Evolutionary conservation across 768 basidiomycete genomes (phyloP).

Genomic region (Lyophyllum decastes): DNA sequence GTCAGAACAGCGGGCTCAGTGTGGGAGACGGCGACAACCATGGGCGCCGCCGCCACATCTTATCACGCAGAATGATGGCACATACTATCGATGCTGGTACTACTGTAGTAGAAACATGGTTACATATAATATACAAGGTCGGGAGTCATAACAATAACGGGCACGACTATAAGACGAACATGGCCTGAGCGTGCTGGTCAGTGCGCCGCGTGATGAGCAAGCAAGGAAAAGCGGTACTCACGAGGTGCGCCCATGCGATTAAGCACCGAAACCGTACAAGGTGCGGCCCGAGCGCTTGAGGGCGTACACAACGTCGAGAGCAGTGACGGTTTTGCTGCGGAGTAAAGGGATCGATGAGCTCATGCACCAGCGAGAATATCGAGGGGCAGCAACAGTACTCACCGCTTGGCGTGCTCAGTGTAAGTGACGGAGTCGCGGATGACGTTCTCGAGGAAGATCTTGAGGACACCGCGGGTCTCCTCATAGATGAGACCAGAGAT

Average conservation of each 20-base stretch:
- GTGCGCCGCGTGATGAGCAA: not conserved
- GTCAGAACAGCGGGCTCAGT: not conserved
- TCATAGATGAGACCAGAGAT: conserved; percentile 87
- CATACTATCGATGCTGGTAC: not conserved
- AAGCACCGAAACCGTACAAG: conserved; percentile 81
- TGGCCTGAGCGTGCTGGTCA: not conserved
- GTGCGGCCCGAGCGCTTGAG: conserved; percentile 75
- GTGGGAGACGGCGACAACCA: not conserved
- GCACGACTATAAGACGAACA: conserved; percentile 11
- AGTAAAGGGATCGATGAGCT: not conserved
- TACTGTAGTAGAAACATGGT: conserved; percentile 25
- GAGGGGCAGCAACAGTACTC: not conserved
- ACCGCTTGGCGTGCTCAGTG: conserved; percentile 88
- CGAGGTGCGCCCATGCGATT: conserved; percentile 3
- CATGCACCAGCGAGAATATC: not conserved
- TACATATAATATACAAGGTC: conserved; percentile 11
- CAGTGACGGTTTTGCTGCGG: conserved; percentile 69
- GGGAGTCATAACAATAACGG: conserved; percentile 21
- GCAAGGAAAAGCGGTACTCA: not conserved
- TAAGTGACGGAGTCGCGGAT: conserved; percentile 93
- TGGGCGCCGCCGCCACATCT: not conserved
- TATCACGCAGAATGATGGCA: not conserved
- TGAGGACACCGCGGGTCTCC: conserved; percentile 89
- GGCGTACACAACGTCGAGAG: conserved; percentile 82
- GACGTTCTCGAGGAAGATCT: conserved; percentile 86